Evolutionary conservation across 2,329 filamentous ascomycete genomes (phyloP), one percentile per base, ranked within the genome.

Genomic region (Emydomyces testavorans): DNA sequence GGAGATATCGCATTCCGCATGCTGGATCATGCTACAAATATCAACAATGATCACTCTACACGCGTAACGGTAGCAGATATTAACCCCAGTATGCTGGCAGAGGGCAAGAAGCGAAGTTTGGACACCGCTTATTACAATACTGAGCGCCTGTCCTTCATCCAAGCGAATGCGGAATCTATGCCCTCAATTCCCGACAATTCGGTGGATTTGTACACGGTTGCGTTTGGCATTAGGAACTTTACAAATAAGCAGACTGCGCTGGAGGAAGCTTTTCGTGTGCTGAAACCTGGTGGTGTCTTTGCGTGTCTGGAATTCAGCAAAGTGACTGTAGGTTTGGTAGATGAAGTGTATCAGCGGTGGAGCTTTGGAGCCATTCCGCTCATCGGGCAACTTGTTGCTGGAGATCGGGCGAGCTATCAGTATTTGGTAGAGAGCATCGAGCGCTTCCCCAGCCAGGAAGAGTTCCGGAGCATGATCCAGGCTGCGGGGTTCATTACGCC

Each of bases 401-500:
- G 86, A 5, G 93, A 98, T 64, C 75, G 90, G 49, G 90, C 93
- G 61, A 94, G 87, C 64, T 98, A 98, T 67, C 92, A 98, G 73
- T 98, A 98, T 68, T 74, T 98, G 7, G 92, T 98, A 7, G 92
- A 98, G 74, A 95, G 89, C 66, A 98, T 98, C 65, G 89, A 95
- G 68, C 74, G 78, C 40, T 96, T 96, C 63, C 93, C 92, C 0
- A 82, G 73, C 56, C 93, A 98, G 71, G 75, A 80, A 45, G 80
- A 86, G 56, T 98, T 94, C 62, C 77, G 82, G 54, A 75, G 78
- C 28, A 69, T 69, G 66, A 69, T 69, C 50, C 62, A 65, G 53
- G 62, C 64, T 52, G 90, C 86, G 2, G 90, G 90, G 1, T 98
- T 98, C 61, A 71, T 84, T 53, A 79, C 94, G 36, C 87, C 85